Evolutionary conservation across 1,284 basidiomycete species (phyloP).

Genomic region (Rhodotorula sp.): DNA sequence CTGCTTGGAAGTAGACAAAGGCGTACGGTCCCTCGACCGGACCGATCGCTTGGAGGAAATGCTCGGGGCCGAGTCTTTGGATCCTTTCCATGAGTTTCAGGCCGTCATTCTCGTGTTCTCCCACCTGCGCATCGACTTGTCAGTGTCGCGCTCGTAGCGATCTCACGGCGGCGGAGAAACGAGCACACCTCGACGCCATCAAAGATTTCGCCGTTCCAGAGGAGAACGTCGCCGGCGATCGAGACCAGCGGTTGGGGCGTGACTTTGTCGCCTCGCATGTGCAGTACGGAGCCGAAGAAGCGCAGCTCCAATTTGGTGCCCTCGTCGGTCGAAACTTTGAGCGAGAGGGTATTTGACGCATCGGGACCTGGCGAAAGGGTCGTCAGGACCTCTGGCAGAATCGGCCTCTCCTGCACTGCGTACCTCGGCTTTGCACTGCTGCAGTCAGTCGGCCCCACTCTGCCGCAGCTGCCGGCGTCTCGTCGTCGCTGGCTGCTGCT

Average conservation of each 20-base stretch:
- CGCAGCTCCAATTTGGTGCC: constrained; percentile 16
- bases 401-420: accelerated
- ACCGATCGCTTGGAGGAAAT: constrained; percentile 56
- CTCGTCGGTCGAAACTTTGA: not conserved
- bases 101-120: constrained; percentile 74
- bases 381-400: not conserved
- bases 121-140: constrained; percentile 23
- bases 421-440: constrained; percentile 24
- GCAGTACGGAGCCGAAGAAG: constrained; percentile 75
- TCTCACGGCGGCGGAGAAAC: too few species aligned
- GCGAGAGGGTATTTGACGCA: not conserved
- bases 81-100: constrained; percentile 58
- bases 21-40: constrained; percentile 87
- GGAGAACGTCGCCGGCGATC: constrained; percentile 37
- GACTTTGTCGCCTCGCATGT: constrained; percentile 63
- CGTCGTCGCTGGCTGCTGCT: not conserved
- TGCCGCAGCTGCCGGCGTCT: not conserved
- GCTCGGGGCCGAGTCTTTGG: constrained; percentile 52
- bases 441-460: constrained; percentile 7
- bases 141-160: accelerated
- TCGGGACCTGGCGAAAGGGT: constrained; percentile 28
- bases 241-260: constrained; percentile 70
- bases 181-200: constrained; percentile 42
- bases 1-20: constrained; percentile 66
- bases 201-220: constrained; percentile 46